Evolutionary conservation across 1,139 yeast species (phyloP), one percentile per base, ranked within the genome.

Genomic region (Yamadazyma buinensis): DNA sequence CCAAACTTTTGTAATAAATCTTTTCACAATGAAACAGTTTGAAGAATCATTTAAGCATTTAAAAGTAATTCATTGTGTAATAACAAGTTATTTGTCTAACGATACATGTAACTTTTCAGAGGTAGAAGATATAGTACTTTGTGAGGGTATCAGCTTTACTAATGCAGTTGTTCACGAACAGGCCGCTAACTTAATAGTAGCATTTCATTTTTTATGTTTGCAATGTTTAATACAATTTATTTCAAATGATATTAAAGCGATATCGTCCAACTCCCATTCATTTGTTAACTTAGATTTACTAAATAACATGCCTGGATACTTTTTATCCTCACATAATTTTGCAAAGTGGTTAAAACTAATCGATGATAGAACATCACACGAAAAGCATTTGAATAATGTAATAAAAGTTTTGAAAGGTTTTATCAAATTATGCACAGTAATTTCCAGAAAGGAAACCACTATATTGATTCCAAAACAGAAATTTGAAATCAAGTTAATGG

Each of bases 121-220:
- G 3, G n/a, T n/a, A 8, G 21, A 10, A 3, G 19, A 15, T 19
- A 15, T 21, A 15, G 14, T 12, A 18, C 12, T 27, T 9, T 19
- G 11, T 11, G 7, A 15, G 3, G 26, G 19, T 8, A 29, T 22
- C 11, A 25, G 15, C 6, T 15, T 15, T 15, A 8, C 7, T 21
- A 31, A 32, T 15, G n/a, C 17, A 13, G 15, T 17, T 17, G 7
- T 7, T 5, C 19, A 10, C 20, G n/a, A 21, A 3, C 11, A 25
- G 9, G 28, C 34, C 30, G 36, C 42, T 1, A 61, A 54, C 33
- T 37, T 55, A 14, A 44, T 59, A 6, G 45, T 58, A 23, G 63
- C 69, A 9, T 60, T 48, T 39, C 62, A 63, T 41, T 61, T 64
- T 39, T 44, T 64, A 28, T 34, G 48, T 7, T 39, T 63, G 9